Evolutionary conservation across 2,329 filamentous ascomycete genomes (phyloP), one percentile per base, ranked within the genome.

Genomic region (Macroventuria anomochaeta): DNA sequence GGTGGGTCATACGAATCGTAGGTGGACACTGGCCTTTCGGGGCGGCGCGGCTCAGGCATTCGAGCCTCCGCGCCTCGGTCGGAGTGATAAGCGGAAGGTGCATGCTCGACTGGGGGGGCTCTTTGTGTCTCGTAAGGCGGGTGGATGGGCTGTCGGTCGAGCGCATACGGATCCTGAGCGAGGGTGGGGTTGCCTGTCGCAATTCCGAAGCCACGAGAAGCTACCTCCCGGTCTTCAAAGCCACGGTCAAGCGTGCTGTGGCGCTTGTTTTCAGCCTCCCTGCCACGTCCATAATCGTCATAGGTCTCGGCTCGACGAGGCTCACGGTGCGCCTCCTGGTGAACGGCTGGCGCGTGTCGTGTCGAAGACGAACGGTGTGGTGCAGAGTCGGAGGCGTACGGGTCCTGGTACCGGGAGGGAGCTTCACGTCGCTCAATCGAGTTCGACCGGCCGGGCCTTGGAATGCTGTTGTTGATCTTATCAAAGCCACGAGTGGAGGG

Each of bases 401-500:
- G 44, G 18, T 75, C 69, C 44, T 54, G 51, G 61, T 76, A 67
- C 65, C 64, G 67, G 34, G n/a, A n/a, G n/a, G 67, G 61, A 32
- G 53, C 57, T 10, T 77, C 73, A 15, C 68, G 58, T 17, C 68
- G 54, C 11, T 75, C 72, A 18, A 68, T 69, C 2, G 74, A 75
- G 10, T 62, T 65, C 8, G 72, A 65, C 18, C 72, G 55, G 20
- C 33, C 62, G 31, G 62, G 55, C 11, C 51, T 55, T 11, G 70
- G 59, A 20, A 69, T 47, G 43, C 54, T 59, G 31, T 48, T 60
- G 61, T 83, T 83, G 58, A 90, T 83, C 73, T 85, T 89, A 63
- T 91, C 88, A 59, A 91, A 85, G 0, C 87, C 88, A 62, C 88
- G 80, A 3, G 85, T 89, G 5, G 86, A 84, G 4, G 87, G 87